Percentiles rank a stretch among this genome's conserved stretches.
Conservation (phyloP, 2,329 filamentous ascomycete genomes). For the Cryphonectria carpinicola region DNA sequence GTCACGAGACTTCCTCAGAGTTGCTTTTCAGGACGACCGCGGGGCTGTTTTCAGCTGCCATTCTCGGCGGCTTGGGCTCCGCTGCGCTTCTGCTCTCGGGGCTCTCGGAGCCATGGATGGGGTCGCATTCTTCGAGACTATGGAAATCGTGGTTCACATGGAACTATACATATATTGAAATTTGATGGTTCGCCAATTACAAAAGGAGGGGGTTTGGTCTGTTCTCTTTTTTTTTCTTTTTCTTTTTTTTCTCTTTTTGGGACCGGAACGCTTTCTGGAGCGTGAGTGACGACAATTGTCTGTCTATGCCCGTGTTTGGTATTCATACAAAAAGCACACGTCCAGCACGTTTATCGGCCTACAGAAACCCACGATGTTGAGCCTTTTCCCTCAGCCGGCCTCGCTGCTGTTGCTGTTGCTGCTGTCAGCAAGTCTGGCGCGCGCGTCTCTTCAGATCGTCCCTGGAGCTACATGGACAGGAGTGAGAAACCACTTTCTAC, state of each 20-base stretch:
- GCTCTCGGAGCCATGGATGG: conserved; percentile 15
- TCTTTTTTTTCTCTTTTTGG: too few relatives aligned
- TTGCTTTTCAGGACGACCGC: background rate
- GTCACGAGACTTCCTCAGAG: background rate
- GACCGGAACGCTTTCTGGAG: background rate
- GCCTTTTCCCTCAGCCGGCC: conserved; percentile 14
- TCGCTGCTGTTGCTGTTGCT: conserved; percentile 33
- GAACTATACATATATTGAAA: background rate
- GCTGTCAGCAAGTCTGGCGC: conserved; percentile 32
- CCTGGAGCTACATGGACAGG: conserved; percentile 38
- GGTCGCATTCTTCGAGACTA: background rate
- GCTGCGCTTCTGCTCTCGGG: conserved; percentile 22
- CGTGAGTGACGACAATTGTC: background rate
- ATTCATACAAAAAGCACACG: background rate
- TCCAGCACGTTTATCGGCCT: background rate
- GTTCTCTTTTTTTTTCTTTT: background rate
- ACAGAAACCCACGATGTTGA: conserved; percentile 22
- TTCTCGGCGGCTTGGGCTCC: conserved; percentile 20
- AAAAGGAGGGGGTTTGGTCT: background rate
- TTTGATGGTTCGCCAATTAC: background rate
- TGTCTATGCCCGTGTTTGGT: background rate
- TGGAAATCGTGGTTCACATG: background rate
- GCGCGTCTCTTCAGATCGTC: conserved; percentile 37
- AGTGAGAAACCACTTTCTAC: conserved; percentile 23
- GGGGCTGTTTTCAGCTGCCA: background rate